These are phyloP conservation scores for Microstegium vimineum DNA, from an alignment of 176 grass and related monocot species.

Conservation along the genomic window DNA sequence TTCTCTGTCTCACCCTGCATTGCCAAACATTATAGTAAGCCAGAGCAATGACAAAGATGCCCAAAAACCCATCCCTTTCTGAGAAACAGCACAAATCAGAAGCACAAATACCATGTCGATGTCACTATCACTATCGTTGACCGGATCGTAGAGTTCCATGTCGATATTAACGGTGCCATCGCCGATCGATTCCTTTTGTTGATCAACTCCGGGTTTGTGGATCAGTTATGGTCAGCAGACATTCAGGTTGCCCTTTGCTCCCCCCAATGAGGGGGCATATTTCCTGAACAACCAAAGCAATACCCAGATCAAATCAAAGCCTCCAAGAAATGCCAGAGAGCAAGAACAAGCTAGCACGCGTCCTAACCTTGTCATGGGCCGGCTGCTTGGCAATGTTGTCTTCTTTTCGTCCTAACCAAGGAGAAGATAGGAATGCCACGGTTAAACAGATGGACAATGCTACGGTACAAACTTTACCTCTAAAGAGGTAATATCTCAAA, in stretches of 20 bases:
- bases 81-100: background rate
- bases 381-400: conserved; percentile 11
- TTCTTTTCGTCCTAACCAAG: conserved; percentile 28
- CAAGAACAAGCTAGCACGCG: background rate
- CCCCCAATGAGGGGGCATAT: conserved; percentile 47
- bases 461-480: too few species aligned
- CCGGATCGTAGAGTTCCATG: background rate
- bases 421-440: background rate
- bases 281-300: conserved; percentile 40
- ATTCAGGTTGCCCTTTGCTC: conserved; percentile 27
- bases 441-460: too few species aligned
- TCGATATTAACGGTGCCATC: conserved; percentile 14
- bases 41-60: background rate
- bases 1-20: conserved; percentile 36
- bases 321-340: conserved; percentile 5
- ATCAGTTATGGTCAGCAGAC: conserved; percentile 10
- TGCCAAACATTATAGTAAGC: conserved; percentile 18
- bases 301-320: background rate
- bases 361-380: conserved; percentile 67
- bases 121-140: background rate
- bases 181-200: background rate
- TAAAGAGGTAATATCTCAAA: too few species aligned
- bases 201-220: background rate
- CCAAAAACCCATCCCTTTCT: background rate
- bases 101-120: conserved; percentile 53